Percentiles rank a stretch among this genome's conserved stretches.
These are phyloP conservation scores for Starmerella davenportii DNA, from an alignment of 805 yeast genomes.

Conservation along the genomic window DNA sequence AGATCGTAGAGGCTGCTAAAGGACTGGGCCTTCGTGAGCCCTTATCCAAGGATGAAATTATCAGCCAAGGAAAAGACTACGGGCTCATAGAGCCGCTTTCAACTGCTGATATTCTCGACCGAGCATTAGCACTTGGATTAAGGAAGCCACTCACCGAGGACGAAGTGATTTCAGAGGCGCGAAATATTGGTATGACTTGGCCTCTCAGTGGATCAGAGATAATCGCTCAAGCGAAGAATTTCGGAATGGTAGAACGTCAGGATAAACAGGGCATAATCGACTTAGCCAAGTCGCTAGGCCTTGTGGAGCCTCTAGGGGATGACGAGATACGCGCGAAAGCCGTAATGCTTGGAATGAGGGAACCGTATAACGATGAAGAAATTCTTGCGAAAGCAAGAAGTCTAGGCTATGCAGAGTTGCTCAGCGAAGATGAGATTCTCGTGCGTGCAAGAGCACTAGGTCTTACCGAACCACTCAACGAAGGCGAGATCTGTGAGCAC, in stretches of 20 bases:
- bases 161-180: conserved; percentile 1
- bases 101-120: conserved; percentile 1
- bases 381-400: conserved; percentile 15
- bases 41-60: conserved; percentile 1
- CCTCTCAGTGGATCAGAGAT: conserved; percentile 32
- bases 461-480: neutral
- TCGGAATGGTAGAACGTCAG: conserved; percentile 12
- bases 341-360: neutral
- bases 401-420: conserved; percentile 10
- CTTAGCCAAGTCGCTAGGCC: conserved; percentile 49
- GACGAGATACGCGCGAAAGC: conserved; percentile 26
- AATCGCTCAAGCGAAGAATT: conserved; percentile 26
- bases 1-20: conserved; percentile 6
- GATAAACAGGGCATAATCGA: neutral
- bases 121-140: conserved; percentile 1
- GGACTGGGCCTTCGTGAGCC: conserved; percentile 15
- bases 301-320: conserved; percentile 32
- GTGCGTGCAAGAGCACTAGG: conserved; percentile 1
- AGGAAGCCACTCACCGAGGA: neutral
- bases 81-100: conserved; percentile 2
- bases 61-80: neutral
- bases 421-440: conserved; percentile 2
- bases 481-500: neutral
- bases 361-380: conserved; percentile 33
- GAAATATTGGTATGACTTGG: conserved; percentile 1